Percentiles rank a stretch among this genome's conserved stretches.
phyloP scores from a whole-genome alignment of 1,284 basidiomycete species.

The Pseudozyma pruni region DNA sequence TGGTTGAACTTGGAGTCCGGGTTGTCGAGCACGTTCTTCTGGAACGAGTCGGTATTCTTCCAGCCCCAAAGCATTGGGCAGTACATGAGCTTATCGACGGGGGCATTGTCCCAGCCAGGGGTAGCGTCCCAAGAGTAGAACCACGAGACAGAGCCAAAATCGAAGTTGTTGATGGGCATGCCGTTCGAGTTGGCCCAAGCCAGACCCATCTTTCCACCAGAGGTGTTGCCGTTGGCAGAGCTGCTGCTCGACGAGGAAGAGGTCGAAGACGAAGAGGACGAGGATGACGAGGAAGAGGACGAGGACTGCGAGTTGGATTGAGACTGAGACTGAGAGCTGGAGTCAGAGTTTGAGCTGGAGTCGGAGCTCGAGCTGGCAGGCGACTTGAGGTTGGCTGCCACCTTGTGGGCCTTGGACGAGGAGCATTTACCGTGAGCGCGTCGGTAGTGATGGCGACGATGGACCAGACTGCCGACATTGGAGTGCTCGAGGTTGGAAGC shows the following conservation, averaged over 20 bases:
- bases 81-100: constrained; percentile 54
- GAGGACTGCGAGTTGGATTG: constrained; percentile 12
- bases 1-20: constrained; percentile 46
- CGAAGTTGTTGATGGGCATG: constrained; percentile 54
- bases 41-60: constrained; percentile 47
- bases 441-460: constrained; percentile 25
- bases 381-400: constrained; percentile 7
- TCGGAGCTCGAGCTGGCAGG: too few species aligned
- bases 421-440: constrained; percentile 30
- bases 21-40: constrained; percentile 49
- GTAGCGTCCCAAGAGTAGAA: constrained; percentile 57
- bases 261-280: constrained; percentile 21
- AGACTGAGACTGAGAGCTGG: constrained; percentile 5
- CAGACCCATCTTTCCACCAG: constrained; percentile 55
- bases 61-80: constrained; percentile 65
- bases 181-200: constrained; percentile 56
- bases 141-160: constrained; percentile 51
- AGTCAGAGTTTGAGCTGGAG: constrained; percentile 5
- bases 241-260: constrained; percentile 25
- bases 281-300: constrained; percentile 5
- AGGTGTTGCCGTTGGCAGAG: constrained; percentile 13
- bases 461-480: constrained; percentile 25
- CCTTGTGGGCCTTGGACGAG: constrained; percentile 19
- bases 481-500: constrained; percentile 34
- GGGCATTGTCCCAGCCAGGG: constrained; percentile 49